Percentiles rank a stretch among this genome's conserved stretches.
Evolutionary conservation across 371 early-diverging fungal genomes (phyloP).

Genomic region (Mortierella polycephala): DNA sequence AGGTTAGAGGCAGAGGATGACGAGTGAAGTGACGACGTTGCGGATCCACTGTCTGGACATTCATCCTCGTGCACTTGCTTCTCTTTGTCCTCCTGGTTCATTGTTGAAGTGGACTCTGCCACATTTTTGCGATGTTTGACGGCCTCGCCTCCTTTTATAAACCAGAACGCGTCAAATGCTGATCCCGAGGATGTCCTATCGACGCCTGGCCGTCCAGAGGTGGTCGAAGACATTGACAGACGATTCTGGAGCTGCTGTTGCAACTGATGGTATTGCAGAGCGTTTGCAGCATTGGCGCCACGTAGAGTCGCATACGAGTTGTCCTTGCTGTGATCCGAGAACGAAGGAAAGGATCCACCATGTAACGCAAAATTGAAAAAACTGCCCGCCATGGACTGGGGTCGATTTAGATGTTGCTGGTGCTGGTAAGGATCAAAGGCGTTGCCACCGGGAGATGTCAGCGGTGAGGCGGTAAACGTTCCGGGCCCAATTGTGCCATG

Average conservation of each 20-base stretch:
- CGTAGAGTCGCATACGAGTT: conserved; percentile 40
- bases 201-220: conserved; percentile 8
- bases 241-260: conserved; percentile 41
- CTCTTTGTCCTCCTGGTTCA: conserved; percentile 4
- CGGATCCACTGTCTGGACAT: background rate
- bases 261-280: conserved; percentile 39
- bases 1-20: conserved; percentile 10
- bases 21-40: conserved; percentile 1
- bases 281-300: conserved; percentile 33
- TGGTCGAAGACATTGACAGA: conserved; percentile 21
- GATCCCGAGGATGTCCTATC: conserved; percentile 40
- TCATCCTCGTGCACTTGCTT: background rate
- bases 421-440: conserved; percentile 38
- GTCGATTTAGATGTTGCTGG: conserved; percentile 40
- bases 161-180: conserved; percentile 46
- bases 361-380: conserved; percentile 38
- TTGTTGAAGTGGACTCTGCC: background rate
- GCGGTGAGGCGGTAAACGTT: conserved; percentile 25
- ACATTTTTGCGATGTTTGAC: conserved; percentile 6
- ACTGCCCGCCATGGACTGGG: conserved; percentile 50
- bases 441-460: conserved; percentile 39
- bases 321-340: conserved; percentile 43
- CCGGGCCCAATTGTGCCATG: conserved; percentile 23
- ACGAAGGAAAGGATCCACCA: conserved; percentile 37
- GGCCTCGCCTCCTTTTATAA: conserved; percentile 30